These are phyloP conservation scores for Exutisphaerella laricina DNA, from an alignment of 2,329 filamentous ascomycete species.

Conservation along the genomic window DNA sequence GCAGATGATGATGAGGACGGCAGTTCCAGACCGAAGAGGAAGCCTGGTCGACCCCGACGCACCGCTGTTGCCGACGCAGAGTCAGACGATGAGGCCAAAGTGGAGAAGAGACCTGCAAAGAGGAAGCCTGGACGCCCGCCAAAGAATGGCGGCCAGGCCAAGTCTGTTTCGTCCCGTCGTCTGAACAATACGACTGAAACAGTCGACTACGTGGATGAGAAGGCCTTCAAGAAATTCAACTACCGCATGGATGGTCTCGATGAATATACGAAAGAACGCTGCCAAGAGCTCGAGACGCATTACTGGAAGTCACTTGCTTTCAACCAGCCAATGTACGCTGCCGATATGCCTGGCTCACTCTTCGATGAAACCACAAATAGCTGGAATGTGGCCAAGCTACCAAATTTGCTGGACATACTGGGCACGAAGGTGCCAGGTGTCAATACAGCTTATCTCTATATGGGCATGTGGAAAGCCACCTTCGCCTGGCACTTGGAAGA, in stretches of 20 bases:
- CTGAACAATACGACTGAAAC: slow-evolving; percentile 78
- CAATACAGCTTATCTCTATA: slow-evolving; percentile 94
- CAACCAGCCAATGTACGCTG: slow-evolving; percentile 89
- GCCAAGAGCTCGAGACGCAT: slow-evolving; percentile 85
- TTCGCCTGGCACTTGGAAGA: slow-evolving; percentile 99
- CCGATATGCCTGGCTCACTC: slow-evolving; percentile 90
- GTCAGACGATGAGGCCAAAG: slow-evolving; percentile 24
- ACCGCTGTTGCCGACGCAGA: slow-evolving; percentile 31
- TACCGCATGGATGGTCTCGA: slow-evolving; percentile 78
- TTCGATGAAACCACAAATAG: slow-evolving; percentile 77
- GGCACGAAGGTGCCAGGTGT: slow-evolving; percentile 95
- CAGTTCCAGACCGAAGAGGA: slow-evolving; percentile 42
- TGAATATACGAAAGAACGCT: slow-evolving; percentile 84
- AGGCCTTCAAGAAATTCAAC: slow-evolving; percentile 83
- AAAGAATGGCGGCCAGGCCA: slow-evolving; percentile 53
- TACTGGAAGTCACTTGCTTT: slow-evolving; percentile 99
- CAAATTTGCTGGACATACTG: slow-evolving; percentile 87
- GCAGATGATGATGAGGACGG: slow-evolving; percentile 24
- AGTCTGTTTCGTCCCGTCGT: slow-evolving; percentile 76
- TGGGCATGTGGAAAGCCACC: slow-evolving; percentile 99
- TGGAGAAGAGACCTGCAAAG: slow-evolving; percentile 47
- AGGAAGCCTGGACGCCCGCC: slow-evolving; percentile 45
- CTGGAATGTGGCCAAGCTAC: slow-evolving; percentile 94
- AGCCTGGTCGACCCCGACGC: slow-evolving; percentile 45
- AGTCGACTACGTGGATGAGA: slow-evolving; percentile 77